Conservation (phyloP, 108 stramenopile genomes). For the Cyclotella sp. region DNA sequence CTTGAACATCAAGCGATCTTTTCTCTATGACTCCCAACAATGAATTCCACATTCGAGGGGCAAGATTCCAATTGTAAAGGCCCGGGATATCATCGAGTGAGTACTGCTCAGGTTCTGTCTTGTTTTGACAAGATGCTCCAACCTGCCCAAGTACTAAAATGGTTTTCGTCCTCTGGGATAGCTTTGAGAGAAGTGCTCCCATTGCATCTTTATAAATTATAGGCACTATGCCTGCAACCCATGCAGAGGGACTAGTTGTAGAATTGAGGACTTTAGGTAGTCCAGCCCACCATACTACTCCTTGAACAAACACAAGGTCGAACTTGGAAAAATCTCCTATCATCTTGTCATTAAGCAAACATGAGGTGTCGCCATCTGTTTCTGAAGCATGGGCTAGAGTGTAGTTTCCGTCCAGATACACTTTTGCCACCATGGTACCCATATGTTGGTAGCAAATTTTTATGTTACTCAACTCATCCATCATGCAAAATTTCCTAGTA, state of each 20-base stretch:
- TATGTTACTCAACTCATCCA: conserved; percentile 9
- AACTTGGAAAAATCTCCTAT: conserved; percentile 4
- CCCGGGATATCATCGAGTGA: neutral
- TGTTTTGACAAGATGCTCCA: neutral
- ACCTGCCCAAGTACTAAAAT: conserved; percentile 22
- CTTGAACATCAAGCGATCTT: conserved; percentile 4
- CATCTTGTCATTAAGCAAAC: conserved; percentile 3
- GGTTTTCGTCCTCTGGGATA: conserved; percentile 22
- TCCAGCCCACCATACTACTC: neutral
- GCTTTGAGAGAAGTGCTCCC: conserved; percentile 16
- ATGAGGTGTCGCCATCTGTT: conserved; percentile 16
- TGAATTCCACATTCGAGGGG: conserved; percentile 7
- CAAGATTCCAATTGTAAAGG: neutral
- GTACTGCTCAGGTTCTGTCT: neutral
- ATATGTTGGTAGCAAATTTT: conserved; percentile 20
- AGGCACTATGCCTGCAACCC: conserved; percentile 15
- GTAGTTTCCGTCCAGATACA: conserved; percentile 20
- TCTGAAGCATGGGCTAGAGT: conserved; percentile 8
- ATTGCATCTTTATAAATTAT: conserved; percentile 17
- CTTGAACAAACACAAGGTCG: conserved; percentile 29
- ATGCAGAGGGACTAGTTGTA: conserved; percentile 15
- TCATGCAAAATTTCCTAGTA: neutral
- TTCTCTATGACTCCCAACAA: conserved; percentile 2
- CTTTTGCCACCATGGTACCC: conserved; percentile 19
- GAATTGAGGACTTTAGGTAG: conserved; percentile 11